Evolutionary conservation across 2,329 filamentous ascomycete genomes (phyloP), one percentile per base, ranked within the genome.

Genomic region (Acrodontium crateriforme): DNA sequence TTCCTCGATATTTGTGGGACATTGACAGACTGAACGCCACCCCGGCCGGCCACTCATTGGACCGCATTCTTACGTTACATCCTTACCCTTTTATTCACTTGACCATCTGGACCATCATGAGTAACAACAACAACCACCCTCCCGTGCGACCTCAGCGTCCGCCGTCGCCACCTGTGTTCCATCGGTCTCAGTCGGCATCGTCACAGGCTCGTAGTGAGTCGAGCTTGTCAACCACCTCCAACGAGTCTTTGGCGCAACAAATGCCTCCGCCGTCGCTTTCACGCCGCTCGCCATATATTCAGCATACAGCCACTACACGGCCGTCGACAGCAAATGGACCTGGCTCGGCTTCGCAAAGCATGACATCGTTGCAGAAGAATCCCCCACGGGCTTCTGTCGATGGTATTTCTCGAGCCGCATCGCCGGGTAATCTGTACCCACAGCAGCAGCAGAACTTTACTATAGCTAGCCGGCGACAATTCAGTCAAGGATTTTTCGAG

Each of bases 401-500:
- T 35, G 47, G 40, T 21, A 34, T 36, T 20, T 31, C 38, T 24
- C 39, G 50, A 15, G 40, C 41, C 11, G 34, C 38, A 10, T 46
- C 48, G 16, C 47, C 47, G 8, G 30, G 30, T 13, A 47, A 47
- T 42, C 39, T 41, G n/a, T 12, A 22, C 20, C 36, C 30, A 22
- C 42, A 40, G 20, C 38, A 33, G 46, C n/a, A n/a, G n/a, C n/a
- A n/a, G n/a, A n/a, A n/a, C n/a, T n/a, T 55, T 53, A 41, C 60
- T 44, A 59, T 78, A 63, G 55, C 69, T 50, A 54, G 75, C 55
- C 40, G 69, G 79, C n/a, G n/a, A 44, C 80, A 80, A 35, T 71
- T 77, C 41, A 78, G 71, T 6, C 78, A 80, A 49, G 80, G 80
- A 44, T 70, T 75, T 45, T 85, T 85, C 47, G 79, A 85, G 49